Evolutionary conservation across 208 protist species (phyloP).

Genomic region (Trypanosoma melophagium): DNA sequence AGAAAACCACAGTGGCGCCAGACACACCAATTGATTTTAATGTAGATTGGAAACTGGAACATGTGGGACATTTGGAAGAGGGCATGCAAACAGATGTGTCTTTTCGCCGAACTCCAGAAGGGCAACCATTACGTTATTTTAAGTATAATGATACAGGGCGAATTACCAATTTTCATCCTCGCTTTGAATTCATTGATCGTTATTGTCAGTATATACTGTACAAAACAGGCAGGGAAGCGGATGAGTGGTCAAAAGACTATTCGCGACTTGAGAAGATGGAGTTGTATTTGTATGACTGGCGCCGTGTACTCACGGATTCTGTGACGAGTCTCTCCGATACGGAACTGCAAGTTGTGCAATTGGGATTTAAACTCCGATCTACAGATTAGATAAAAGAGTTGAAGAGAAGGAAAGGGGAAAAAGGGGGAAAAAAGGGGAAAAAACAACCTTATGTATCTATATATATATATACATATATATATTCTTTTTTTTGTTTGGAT

Average conservation of each 20-base stretch:
- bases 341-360: constrained; percentile 75
- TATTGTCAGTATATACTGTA: constrained; percentile 86
- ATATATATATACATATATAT: too few relatives aligned
- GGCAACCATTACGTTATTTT: constrained; percentile 46
- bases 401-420: constrained; percentile 1
- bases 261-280: constrained; percentile 34
- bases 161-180: constrained; percentile 57
- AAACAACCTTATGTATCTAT: too few relatives aligned
- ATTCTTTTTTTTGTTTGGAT: too few relatives aligned
- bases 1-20: constrained; percentile 21
- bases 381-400: not conserved
- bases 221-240: constrained; percentile 59
- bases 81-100: constrained; percentile 30
- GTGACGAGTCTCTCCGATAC: constrained; percentile 72
- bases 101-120: constrained; percentile 51
- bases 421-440: constrained; percentile 2
- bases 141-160: constrained; percentile 70
- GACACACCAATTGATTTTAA: constrained; percentile 51
- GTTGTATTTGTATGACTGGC: constrained; percentile 69
- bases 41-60: constrained; percentile 54
- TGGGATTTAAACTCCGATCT: constrained; percentile 38
- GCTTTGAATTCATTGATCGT: constrained; percentile 76
- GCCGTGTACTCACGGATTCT: constrained; percentile 43
- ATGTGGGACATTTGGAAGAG: constrained; percentile 39
- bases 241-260: constrained; percentile 36